A percentile compares a stretch with the other conserved stretches of the same genome.
Conservation (phyloP, 2,329 filamentous ascomycete species). For the Talaromyces islandicus region DNA sequence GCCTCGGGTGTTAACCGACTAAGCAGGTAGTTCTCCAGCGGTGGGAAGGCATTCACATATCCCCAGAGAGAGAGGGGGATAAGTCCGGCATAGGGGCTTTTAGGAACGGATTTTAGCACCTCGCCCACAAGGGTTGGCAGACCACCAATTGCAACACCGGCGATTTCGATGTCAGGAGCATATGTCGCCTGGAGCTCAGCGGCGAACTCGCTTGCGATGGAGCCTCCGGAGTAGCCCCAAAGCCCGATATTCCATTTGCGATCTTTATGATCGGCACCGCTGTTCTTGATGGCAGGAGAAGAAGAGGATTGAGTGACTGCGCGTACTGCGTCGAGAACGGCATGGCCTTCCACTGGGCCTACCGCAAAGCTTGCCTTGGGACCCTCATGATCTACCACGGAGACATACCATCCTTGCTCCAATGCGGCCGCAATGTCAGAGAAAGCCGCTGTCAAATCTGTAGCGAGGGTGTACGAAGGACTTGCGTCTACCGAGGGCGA, state of each 20-base stretch:
- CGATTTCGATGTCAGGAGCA: constrained; percentile 2
- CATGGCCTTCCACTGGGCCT: constrained; percentile 2
- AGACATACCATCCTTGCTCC: constrained; percentile 6
- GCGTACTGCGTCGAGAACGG: constrained; percentile 5
- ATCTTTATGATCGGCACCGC: not conserved
- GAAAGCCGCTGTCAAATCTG: not conserved
- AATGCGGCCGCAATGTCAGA: not conserved
- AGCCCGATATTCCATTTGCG: constrained; percentile 2
- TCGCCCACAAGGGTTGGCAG: not conserved
- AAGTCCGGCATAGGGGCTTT: not conserved
- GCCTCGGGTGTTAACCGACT: constrained; percentile 2
- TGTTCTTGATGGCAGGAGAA: not conserved
- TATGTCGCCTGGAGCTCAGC: constrained; percentile 5
- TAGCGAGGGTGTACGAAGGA: constrained; percentile 3
- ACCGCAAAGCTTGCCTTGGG: constrained; percentile 3
- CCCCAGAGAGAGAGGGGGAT: not conserved
- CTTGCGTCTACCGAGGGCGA: constrained; percentile 3
- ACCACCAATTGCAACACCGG: constrained; percentile 6
- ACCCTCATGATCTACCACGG: constrained; percentile 5
- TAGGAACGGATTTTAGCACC: not conserved
- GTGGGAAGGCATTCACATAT: not conserved
- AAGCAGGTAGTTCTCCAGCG: not conserved
- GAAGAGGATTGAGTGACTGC: not conserved
- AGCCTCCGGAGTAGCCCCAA: constrained; percentile 7
- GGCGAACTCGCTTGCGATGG: constrained; percentile 7